phyloP scores from a whole-genome alignment of 78 protist genomes.

The Emiliania huxleyi region DNA sequence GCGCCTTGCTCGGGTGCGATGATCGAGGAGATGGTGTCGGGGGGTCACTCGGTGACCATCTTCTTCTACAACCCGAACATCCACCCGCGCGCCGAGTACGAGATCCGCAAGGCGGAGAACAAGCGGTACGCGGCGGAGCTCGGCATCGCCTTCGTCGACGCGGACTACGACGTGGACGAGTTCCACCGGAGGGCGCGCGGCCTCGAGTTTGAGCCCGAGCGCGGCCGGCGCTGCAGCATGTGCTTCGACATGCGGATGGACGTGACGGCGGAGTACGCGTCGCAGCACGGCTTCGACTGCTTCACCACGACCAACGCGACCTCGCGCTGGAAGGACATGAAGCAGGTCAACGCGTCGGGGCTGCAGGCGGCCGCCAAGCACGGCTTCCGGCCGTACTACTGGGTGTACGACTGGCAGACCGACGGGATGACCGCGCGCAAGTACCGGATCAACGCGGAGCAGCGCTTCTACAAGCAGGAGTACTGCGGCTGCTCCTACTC shows the following conservation, averaged over 20 bases:
- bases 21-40: background rate
- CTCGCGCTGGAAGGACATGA: conserved; percentile 26
- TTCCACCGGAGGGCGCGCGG: background rate
- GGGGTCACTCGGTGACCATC: conserved; percentile 10
- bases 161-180: conserved; percentile 26
- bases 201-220: conserved; percentile 20
- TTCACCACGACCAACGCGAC: conserved; percentile 41
- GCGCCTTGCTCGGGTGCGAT: conserved; percentile 41
- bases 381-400: background rate
- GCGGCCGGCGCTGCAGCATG: conserved; percentile 24
- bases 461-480: conserved; percentile 37
- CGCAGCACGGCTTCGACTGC: background rate
- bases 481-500: conserved; percentile 35
- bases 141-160: conserved; percentile 4
- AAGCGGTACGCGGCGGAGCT: conserved; percentile 9
- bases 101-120: conserved; percentile 33
- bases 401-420: conserved; percentile 35
- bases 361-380: background rate
- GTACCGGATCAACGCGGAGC: conserved; percentile 35
- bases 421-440: conserved; percentile 24
- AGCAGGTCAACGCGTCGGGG: conserved; percentile 22
- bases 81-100: conserved; percentile 24
- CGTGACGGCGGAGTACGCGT: conserved; percentile 21
- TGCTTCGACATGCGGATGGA: conserved; percentile 41
- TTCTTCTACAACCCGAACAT: conserved; percentile 48